Base-by-base conservation (phyloP, 208 protist genomes). In the Acanthamoeba sp. region DNA sequence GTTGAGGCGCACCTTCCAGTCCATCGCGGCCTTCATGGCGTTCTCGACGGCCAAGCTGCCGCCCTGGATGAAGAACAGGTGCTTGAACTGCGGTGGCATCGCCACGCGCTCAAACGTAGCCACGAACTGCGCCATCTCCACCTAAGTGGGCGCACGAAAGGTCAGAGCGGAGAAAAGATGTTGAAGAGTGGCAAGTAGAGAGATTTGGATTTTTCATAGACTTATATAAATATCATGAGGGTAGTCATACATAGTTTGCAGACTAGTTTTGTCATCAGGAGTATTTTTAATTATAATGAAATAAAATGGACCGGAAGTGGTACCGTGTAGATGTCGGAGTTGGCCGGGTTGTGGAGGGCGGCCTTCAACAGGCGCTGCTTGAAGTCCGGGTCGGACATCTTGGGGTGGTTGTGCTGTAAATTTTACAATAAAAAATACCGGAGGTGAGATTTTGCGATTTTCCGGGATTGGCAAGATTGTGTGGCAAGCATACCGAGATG, bases 61-160 rank as follows among this genome's bases (percentile, higher is more conserved):
- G 50, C 94, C 94, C 20, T 45, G 36, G 84, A 95, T 95, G 50
- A 95, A 95, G 91, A 95, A 95, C 20, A 95, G 78, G 45, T 95
- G 92, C 94, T 85, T 91, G 91, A 95, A 95, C 29, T 62, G 84
- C 3, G 48, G 80, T 50, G 94, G 94, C 94, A 95, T 95, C 36
- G 50, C 62, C 29, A 95, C 94, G 29, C 94, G 88, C 62, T 89
- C 93, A 34, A 95, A 95, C 38, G 94, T 95, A 12, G 91, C 91
- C n/a, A 95, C 94, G 73, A 95, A 95, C 55, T 95, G 92, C 27
- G 91, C 94, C 93, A 95, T 95, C 64, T 94, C 94, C 3, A 95
- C 59, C 59, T 66, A 32, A 34, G 18, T 27, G 27, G 18, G 59
- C 18, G 27, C 2, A 66, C 2, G 59, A 32, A 66, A 24, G 18